Conservation (phyloP, 495 filamentous ascomycete genomes). For the Penicillium silybi region DNA sequence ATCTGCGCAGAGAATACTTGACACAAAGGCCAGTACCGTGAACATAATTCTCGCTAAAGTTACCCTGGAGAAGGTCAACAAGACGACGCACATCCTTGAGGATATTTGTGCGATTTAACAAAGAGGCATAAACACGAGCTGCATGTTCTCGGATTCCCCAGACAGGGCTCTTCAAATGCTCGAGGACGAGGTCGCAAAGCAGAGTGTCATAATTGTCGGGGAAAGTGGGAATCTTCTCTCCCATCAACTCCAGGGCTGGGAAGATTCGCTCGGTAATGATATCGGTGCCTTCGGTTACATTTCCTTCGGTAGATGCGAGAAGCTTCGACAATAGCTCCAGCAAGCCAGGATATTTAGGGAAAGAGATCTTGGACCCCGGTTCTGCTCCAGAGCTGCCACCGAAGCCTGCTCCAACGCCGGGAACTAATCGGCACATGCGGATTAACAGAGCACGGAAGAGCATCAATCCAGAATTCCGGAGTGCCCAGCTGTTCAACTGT, state of each 20-base stretch:
- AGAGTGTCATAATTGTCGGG: conserved; percentile 30
- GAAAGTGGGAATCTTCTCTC: conserved; percentile 40
- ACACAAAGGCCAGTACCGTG: conserved; percentile 60
- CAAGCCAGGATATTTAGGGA: conserved; percentile 67
- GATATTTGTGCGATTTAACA: conserved; percentile 53
- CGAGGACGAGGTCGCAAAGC: conserved; percentile 31
- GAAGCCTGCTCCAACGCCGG: conserved; percentile 33
- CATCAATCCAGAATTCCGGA: conserved; percentile 89
- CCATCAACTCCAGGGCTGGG: conserved; percentile 81
- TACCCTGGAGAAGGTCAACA: conserved; percentile 31
- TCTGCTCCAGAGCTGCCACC: conserved; percentile 42
- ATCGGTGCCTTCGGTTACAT: conserved; percentile 40
- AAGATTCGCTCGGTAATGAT: conserved; percentile 68
- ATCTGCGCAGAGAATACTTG: conserved; percentile 44
- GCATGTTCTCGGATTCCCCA: conserved; percentile 93
- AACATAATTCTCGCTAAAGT: conserved; percentile 51
- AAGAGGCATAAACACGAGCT: conserved; percentile 70
- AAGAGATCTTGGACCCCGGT: conserved; percentile 39
- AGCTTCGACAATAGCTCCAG: conserved; percentile 64
- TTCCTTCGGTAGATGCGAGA: conserved; percentile 45
- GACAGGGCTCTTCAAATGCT: conserved; percentile 61
- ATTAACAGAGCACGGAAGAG: conserved; percentile 80
- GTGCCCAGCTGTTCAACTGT: conserved; percentile 65
- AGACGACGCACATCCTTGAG: conserved; percentile 45
- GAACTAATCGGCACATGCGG: conserved; percentile 47